A percentile compares a stretch with the other conserved stretches of the same genome.
Evolutionary conservation across 176 grass and related monocot genomes (phyloP).

Genomic region (Carex parvula): DNA sequence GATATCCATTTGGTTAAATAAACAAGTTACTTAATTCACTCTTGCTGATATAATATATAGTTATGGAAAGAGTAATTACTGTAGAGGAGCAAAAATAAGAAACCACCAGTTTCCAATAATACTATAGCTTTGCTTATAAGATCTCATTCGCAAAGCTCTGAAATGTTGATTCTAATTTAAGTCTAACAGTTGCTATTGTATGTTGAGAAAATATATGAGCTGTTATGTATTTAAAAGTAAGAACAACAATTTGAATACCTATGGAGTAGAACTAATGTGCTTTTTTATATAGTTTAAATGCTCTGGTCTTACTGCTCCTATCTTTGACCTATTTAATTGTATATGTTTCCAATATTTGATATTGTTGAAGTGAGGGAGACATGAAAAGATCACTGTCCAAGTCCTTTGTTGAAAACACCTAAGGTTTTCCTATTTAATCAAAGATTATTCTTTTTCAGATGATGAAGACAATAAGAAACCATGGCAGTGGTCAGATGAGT

Average conservation of each 20-base stretch:
- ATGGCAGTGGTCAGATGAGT: constrained; percentile 15
- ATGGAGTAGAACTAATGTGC: too few species aligned
- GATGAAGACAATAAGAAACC: constrained; percentile 49
- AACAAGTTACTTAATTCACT: background rate
- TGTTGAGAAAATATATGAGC: too few species aligned
- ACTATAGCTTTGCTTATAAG: too few species aligned
- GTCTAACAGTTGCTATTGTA: too few species aligned
- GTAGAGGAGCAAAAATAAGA: background rate
- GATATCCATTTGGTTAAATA: background rate
- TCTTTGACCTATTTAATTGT: background rate
- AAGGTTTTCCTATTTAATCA: constrained; percentile 1
- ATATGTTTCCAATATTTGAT: background rate
- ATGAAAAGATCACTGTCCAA: background rate
- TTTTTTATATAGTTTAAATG: too few species aligned
- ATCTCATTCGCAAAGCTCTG: too few species aligned
- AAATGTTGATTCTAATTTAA: too few species aligned
- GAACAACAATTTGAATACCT: too few species aligned
- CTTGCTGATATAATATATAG: background rate
- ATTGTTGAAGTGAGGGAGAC: background rate
- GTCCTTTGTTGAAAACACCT: background rate
- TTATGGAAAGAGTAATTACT: background rate
- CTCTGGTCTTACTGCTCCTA: background rate
- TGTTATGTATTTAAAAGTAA: too few species aligned
- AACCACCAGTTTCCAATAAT: too few species aligned
- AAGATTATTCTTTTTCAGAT: constrained; percentile 35